These are phyloP conservation scores for Neurospora crassa DNA, from an alignment of 2,329 filamentous ascomycete genomes.

Conservation along the genomic window DNA sequence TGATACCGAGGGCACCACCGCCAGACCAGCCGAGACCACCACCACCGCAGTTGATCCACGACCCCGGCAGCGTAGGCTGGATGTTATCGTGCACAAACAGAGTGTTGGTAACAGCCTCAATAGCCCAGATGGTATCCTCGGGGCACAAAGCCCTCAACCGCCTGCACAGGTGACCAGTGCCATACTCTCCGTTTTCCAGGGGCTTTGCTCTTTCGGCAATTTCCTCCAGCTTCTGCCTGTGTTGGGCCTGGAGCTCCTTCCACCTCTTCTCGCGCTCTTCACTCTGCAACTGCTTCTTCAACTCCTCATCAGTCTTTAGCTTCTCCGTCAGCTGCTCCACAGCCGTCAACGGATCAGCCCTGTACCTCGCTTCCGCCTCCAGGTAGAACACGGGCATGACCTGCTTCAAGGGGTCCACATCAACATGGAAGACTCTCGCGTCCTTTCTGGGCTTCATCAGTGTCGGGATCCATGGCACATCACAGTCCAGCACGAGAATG, in stretches of 20 bases:
- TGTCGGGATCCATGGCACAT: constrained; percentile 90
- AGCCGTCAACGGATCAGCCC: constrained; percentile 53
- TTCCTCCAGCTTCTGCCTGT: constrained; percentile 47
- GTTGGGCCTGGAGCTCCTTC: constrained; percentile 43
- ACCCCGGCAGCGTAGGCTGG: constrained; percentile 43
- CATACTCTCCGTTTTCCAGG: constrained; percentile 51
- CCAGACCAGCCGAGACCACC: constrained; percentile 45
- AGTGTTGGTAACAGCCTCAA: constrained; percentile 68
- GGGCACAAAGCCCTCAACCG: constrained; percentile 28
- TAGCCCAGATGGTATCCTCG: constrained; percentile 54
- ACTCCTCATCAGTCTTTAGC: constrained; percentile 36
- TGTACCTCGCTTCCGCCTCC: constrained; percentile 53
- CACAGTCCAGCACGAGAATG: constrained; percentile 78
- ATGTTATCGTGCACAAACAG: constrained; percentile 58
- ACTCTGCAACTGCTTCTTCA: constrained; percentile 31
- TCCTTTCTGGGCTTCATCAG: constrained; percentile 46
- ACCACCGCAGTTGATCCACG: constrained; percentile 44
- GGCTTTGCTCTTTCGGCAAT: constrained; percentile 51
- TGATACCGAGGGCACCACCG: constrained; percentile 40
- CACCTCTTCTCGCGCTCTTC: constrained; percentile 34
- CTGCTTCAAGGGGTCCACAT: constrained; percentile 58
- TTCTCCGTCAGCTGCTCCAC: constrained; percentile 60
- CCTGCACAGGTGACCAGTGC: constrained; percentile 36
- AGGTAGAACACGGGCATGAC: constrained; percentile 69
- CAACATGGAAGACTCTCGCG: constrained; percentile 52